Conservation (phyloP, 768 basidiomycete species). For the Leccinum subgranulosum region DNA sequence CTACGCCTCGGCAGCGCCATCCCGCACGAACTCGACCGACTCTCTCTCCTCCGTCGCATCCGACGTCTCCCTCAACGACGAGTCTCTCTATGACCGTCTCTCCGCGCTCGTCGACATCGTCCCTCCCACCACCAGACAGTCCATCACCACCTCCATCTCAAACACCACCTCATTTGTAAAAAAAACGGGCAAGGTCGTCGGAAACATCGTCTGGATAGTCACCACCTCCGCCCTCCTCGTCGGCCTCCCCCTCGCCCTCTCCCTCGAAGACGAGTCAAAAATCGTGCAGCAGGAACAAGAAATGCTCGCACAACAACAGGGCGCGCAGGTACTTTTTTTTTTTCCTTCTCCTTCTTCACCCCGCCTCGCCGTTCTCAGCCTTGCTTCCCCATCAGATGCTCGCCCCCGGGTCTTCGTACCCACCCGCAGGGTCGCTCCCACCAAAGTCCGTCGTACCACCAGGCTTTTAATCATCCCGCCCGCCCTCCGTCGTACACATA, state of each 20-base stretch:
- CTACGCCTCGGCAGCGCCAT: slow-evolving; percentile 73
- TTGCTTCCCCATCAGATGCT: slow-evolving; percentile 57
- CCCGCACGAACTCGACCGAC: slow-evolving; percentile 61
- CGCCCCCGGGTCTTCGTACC: slow-evolving; percentile 55
- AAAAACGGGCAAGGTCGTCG: slow-evolving; percentile 66
- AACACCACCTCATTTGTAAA: slow-evolving; percentile 63
- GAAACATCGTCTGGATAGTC: slow-evolving; percentile 92
- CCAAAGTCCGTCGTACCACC: slow-evolving; percentile 73
- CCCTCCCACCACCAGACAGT: slow-evolving; percentile 83
- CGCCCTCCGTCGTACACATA: background rate
- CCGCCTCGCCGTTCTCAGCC: slow-evolving; percentile 8
- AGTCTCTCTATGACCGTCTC: slow-evolving; percentile 85
- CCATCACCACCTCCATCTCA: slow-evolving; percentile 58
- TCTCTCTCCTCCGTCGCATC: slow-evolving; percentile 83
- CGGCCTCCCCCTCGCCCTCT: slow-evolving; percentile 88
- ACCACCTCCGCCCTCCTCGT: slow-evolving; percentile 93
- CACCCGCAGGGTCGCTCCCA: slow-evolving; percentile 41
- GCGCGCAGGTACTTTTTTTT: slow-evolving; percentile 67
- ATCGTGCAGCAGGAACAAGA: slow-evolving; percentile 93
- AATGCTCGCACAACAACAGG: slow-evolving; percentile 89
- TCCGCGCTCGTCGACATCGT: slow-evolving; percentile 94
- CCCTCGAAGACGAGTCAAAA: slow-evolving; percentile 94
- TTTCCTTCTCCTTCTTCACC: background rate
- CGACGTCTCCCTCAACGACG: slow-evolving; percentile 63
- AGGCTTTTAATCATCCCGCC: slow-evolving; percentile 56